Conservation (phyloP, 495 filamentous ascomycete genomes). For the Xylaria scruposa region DNA sequence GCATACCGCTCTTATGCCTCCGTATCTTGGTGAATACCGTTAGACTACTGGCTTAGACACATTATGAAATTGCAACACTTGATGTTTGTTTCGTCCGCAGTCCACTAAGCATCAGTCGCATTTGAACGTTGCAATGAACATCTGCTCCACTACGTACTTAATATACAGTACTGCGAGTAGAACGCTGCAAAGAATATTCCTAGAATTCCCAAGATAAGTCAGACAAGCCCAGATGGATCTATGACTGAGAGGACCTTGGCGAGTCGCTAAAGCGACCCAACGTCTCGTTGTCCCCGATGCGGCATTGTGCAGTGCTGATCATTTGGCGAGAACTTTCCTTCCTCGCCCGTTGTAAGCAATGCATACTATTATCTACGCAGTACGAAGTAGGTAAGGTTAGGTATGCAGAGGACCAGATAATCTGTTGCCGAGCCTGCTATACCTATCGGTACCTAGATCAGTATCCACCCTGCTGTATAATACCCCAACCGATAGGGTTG, state of each 20-base stretch:
- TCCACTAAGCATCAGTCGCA: not conserved
- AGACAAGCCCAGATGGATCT: slow-evolving; percentile 1
- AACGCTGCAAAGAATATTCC: slow-evolving; percentile 28
- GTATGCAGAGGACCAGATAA: not conserved
- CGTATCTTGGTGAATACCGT: not conserved
- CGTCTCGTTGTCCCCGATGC: slow-evolving; percentile 16
- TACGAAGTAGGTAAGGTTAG: not conserved
- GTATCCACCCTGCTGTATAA: not conserved
- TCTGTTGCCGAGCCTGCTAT: not conserved
- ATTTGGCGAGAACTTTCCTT: not conserved
- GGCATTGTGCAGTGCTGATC: slow-evolving; percentile 1
- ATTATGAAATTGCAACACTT: too few relatives aligned
- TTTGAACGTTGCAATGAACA: slow-evolving; percentile 5
- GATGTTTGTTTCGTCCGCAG: too few relatives aligned
- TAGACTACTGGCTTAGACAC: too few relatives aligned
- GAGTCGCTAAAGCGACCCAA: slow-evolving; percentile 13
- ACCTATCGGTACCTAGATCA: not conserved
- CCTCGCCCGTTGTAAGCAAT: not conserved
- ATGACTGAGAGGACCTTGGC: not conserved
- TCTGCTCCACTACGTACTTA: not conserved
- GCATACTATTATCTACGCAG: not conserved
- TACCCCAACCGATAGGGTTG: not conserved
- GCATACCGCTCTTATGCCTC: slow-evolving; percentile 2
- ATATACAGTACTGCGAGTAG: not conserved
- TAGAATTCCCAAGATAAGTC: not conserved